Percentiles rank a stretch among this genome's conserved stretches.
Conservation (phyloP, 1,284 basidiomycete species). For the Ustilago bromivora region DNA sequence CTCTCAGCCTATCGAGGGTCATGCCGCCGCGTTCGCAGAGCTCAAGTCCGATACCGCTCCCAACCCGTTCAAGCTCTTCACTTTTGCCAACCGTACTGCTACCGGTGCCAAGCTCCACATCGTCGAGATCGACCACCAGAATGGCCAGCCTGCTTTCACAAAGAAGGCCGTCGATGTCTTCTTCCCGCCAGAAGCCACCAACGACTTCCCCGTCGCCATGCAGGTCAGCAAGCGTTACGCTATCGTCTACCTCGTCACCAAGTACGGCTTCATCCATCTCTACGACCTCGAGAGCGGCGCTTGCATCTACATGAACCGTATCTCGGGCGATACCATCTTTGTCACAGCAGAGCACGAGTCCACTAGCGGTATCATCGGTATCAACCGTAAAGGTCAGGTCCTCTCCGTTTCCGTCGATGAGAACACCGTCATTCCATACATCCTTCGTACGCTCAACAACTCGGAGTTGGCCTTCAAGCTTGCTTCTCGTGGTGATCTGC, state of each 20-base stretch:
- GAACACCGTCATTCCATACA: conserved; percentile 93
- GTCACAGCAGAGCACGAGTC: conserved; percentile 96
- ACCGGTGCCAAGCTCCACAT: conserved; percentile 99
- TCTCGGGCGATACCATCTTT: conserved; percentile 99
- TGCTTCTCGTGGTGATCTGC: conserved; percentile 94
- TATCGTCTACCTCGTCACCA: conserved; percentile 96
- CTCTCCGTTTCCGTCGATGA: conserved; percentile 97
- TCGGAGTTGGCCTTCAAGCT: conserved; percentile 98
- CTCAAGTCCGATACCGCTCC: conserved; percentile 74
- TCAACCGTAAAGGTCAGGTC: conserved; percentile 99
- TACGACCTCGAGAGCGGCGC: conserved; percentile 99
- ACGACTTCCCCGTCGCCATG: conserved; percentile 99
- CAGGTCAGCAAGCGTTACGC: conserved; percentile 98
- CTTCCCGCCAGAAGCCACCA: conserved; percentile 97
- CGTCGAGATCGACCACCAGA: conserved; percentile 96
- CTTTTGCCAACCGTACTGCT: conserved; percentile 93
- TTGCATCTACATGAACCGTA: conserved; percentile 99
- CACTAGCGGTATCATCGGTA: conserved; percentile 95
- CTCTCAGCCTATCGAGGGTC: conserved; percentile 97
- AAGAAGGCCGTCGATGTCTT: conserved; percentile 99
- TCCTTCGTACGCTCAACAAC: conserved; percentile 93
- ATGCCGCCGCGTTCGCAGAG: conserved; percentile 95
- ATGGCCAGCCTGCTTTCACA: conserved; percentile 92
- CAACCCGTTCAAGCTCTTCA: conserved; percentile 81
- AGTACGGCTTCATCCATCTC: conserved; percentile 99